Evolutionary conservation across 768 basidiomycete genomes (phyloP).

Genomic region (Rhizopogon vulgaris): DNA sequence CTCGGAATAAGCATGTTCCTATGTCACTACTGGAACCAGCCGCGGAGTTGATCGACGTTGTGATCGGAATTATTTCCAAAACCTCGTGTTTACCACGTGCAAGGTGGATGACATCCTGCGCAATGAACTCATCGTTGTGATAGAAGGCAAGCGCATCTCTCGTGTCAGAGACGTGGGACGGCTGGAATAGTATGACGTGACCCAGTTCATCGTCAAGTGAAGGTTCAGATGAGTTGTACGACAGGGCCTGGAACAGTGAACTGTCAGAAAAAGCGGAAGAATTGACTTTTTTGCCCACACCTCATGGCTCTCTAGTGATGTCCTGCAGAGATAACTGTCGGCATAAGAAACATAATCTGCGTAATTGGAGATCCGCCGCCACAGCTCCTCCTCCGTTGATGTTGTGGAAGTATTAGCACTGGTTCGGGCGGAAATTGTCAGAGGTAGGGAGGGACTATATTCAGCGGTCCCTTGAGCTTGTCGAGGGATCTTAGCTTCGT

Average conservation of each 20-base stretch:
- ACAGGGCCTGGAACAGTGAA: constrained; percentile 12
- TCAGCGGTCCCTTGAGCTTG: constrained; percentile 22
- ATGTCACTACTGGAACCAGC: constrained; percentile 13
- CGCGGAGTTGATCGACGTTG: constrained; percentile 30
- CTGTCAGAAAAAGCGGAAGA: constrained; percentile 6
- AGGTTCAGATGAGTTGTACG: constrained; percentile 28
- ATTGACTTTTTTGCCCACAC: constrained; percentile 24
- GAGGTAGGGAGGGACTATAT: constrained; percentile 23
- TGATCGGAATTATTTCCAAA: constrained; percentile 24
- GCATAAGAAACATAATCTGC: constrained; percentile 48
- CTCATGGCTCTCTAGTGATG: constrained; percentile 29
- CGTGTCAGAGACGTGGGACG: constrained; percentile 8
- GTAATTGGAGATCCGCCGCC: constrained; percentile 23
- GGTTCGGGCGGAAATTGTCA: constrained; percentile 26
- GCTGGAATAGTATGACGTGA: constrained; percentile 34
- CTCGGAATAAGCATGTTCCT: constrained; percentile 21
- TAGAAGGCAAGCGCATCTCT: constrained; percentile 27
- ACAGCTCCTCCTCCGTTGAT: constrained; percentile 16
- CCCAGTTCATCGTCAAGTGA: constrained; percentile 55
- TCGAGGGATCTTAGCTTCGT: constrained; percentile 25
- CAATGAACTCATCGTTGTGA: constrained; percentile 45
- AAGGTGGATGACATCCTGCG: constrained; percentile 36
- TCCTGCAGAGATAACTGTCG: constrained; percentile 44
- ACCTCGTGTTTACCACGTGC: constrained; percentile 38
- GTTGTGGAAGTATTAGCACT: constrained; percentile 14